A percentile compares a stretch with the other conserved stretches of the same genome.
These are phyloP conservation scores for Orbilia javanica DNA, from an alignment of 2,329 filamentous ascomycete species.

Conservation along the genomic window DNA sequence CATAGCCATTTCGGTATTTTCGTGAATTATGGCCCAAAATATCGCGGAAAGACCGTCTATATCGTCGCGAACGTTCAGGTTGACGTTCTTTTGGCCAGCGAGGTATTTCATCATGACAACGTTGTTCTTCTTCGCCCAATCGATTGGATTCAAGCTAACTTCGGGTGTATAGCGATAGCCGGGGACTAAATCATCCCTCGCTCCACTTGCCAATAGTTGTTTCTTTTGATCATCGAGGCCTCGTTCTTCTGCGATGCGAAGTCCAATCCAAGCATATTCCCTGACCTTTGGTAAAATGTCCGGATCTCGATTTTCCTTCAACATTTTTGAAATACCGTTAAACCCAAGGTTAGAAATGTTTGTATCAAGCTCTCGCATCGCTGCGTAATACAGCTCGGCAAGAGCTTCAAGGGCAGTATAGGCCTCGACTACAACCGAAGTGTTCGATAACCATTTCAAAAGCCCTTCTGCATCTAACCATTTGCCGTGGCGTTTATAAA, in stretches of 20 bases:
- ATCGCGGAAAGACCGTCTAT: conserved; percentile 23
- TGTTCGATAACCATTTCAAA: conserved; percentile 29
- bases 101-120: conserved; percentile 37
- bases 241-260: conserved; percentile 41
- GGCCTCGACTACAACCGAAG: conserved; percentile 1
- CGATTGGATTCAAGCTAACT: conserved; percentile 1
- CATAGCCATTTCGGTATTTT: conserved; percentile 36
- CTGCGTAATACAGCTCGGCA: conserved; percentile 32
- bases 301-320: conserved; percentile 9
- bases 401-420: conserved; percentile 10
- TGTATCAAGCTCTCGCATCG: conserved; percentile 33
- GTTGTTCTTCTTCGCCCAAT: conserved; percentile 38
- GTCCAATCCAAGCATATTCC: conserved; percentile 36
- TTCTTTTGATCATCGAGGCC: conserved; percentile 6
- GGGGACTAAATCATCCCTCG: conserved; percentile 22
- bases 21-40: conserved; percentile 35
- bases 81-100: not conserved
- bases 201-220: conserved; percentile 25
- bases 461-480: conserved; percentile 25
- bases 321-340: conserved; percentile 34
- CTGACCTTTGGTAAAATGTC: conserved; percentile 1
- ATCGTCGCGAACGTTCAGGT: conserved; percentile 25
- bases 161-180: conserved; percentile 17
- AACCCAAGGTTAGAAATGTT: conserved; percentile 18
- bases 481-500: conserved; percentile 9